Evolutionary conservation across 768 basidiomycete species (phyloP), one percentile per base, ranked within the genome.

Genomic region (Ramaria rubella): DNA sequence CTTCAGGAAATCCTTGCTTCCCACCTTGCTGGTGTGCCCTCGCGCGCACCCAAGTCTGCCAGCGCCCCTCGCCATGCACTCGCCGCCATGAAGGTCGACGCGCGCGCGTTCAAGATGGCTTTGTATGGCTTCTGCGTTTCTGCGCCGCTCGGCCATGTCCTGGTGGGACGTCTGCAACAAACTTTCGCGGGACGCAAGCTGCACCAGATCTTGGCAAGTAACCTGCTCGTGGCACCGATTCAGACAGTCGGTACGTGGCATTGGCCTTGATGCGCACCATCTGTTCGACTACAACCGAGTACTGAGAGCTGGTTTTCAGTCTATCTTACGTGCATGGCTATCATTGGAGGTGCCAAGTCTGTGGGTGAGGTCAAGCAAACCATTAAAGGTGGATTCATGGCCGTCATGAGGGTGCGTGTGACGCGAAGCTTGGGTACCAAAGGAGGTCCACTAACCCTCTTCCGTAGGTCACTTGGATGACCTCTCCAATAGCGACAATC

Each of bases 1-100:
- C 68, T 90, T 50, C 90, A 92, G 69, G 91, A 93, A 70, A 81
- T 91, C 38, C 79, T 93, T 27, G 88, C 86, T 15, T 86, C 83
- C 58, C 79, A 86, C 58, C 69, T 83, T 44, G 86, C 89, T 8
- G 78, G 83, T 34, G 65, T 82, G 45, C 83, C 86, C 6, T 71
- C 76, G 8, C 69, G 69, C 36, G 72, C 79, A 7, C 60, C 77
- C 31, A 82, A 81, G 59, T 72, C 82, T 73, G 79, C 82, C 1
- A 76, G 86, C 2, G 59, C 74, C 23, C 64, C 82, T 59, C 63
- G 75, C 51, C 82, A 79, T 60, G 65, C 73, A 17, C 77, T 87
- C 48, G 81, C 80, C 4, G 73, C 69, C 46, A 72, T 73, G 5
- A 83, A 87, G 66, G 69, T 92, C 51, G 77, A 90, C 66, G 57